Conservation (phyloP, 805 yeast genomes). For the Candida lessepsii region DNA sequence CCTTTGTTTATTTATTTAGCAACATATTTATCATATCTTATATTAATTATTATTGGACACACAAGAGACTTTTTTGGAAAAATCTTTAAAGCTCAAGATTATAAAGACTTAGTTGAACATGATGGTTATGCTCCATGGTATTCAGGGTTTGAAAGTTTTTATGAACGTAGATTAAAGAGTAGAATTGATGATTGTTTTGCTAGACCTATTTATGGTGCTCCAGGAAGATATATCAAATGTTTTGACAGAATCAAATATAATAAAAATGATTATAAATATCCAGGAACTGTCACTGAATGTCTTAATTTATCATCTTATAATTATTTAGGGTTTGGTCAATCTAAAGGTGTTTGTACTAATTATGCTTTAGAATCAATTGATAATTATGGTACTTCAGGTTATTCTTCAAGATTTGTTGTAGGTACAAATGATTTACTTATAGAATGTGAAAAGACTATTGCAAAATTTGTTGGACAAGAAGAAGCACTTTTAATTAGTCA, state of each 20-base stretch:
- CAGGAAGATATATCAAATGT: slow-evolving; percentile 86
- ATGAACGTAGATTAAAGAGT: slow-evolving; percentile 85
- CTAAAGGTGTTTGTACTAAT: slow-evolving; percentile 87
- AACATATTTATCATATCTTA: slow-evolving; percentile 82
- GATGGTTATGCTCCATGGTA: slow-evolving; percentile 97
- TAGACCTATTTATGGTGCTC: slow-evolving; percentile 95
- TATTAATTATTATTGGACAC: slow-evolving; percentile 86
- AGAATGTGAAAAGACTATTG: slow-evolving; percentile 72
- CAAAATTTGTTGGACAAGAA: slow-evolving; percentile 87
- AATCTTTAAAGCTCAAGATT: slow-evolving; percentile 62
- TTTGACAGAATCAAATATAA: slow-evolving; percentile 74
- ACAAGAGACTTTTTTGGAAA: slow-evolving; percentile 85
- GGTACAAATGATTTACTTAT: slow-evolving; percentile 78
- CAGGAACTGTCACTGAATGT: slow-evolving; percentile 75
- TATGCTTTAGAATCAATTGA: slow-evolving; percentile 61
- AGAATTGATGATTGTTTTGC: slow-evolving; percentile 94
- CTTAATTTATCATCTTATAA: slow-evolving; percentile 88
- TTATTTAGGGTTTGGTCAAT: slow-evolving; percentile 95
- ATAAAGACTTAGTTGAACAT: slow-evolving; percentile 64
- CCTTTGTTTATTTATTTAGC: slow-evolving; percentile 75
- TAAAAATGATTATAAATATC: slow-evolving; percentile 61
- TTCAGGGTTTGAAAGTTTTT: slow-evolving; percentile 89
- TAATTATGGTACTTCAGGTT: slow-evolving; percentile 72
- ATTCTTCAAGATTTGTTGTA: slow-evolving; percentile 70
- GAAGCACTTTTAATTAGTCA: slow-evolving; percentile 83